Percentiles rank a stretch among this genome's conserved stretches.
Evolutionary conservation across 306 rosid genomes (phyloP).

Genomic region (Inga oerstediana): DNA sequence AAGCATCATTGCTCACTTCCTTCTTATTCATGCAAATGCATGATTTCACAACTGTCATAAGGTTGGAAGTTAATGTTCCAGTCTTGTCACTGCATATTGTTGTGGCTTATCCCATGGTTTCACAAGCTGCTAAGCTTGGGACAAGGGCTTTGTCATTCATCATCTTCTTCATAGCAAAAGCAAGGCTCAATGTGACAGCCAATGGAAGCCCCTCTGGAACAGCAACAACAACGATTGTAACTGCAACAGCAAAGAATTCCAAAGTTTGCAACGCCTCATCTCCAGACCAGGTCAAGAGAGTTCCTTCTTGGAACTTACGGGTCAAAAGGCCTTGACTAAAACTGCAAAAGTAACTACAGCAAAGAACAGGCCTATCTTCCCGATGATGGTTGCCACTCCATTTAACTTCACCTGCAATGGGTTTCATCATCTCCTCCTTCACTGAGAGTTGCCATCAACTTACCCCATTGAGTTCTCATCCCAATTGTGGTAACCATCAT

Average conservation of each 20-base stretch:
- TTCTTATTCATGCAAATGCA: conserved; percentile 79
- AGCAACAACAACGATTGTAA: conserved; percentile 96
- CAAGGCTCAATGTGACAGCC: conserved; percentile 96
- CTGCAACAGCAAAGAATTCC: conserved; percentile 90
- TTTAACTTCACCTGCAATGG: conserved; percentile 94
- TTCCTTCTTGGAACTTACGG: conserved; percentile 64
- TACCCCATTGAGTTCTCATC: conserved; percentile 99
- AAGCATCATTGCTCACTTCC: conserved; percentile 53
- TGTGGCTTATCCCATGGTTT: conserved; percentile 98
- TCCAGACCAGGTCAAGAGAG: conserved; percentile 61
- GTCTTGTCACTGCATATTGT: conserved; percentile 94
- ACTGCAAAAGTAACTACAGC: conserved; percentile 86
- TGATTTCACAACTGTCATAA: conserved; percentile 91
- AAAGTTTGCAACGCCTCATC: conserved; percentile 79
- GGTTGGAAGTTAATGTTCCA: conserved; percentile 93
- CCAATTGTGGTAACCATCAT: conserved; percentile 93
- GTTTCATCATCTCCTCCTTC: conserved; percentile 98
- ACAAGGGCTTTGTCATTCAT: conserved; percentile 98
- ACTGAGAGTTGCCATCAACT: conserved; percentile 91
- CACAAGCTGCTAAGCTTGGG: conserved; percentile 95
- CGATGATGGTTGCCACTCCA: conserved; percentile 96
- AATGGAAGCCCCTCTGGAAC: conserved; percentile 96
- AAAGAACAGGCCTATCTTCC: conserved; percentile 89
- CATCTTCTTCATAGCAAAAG: conserved; percentile 98
- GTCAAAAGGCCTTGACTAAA: conserved; percentile 72